Evolutionary conservation across 495 filamentous ascomycete genomes (phyloP), one percentile per base, ranked within the genome.

Genomic region (Parmelia sp.): DNA sequence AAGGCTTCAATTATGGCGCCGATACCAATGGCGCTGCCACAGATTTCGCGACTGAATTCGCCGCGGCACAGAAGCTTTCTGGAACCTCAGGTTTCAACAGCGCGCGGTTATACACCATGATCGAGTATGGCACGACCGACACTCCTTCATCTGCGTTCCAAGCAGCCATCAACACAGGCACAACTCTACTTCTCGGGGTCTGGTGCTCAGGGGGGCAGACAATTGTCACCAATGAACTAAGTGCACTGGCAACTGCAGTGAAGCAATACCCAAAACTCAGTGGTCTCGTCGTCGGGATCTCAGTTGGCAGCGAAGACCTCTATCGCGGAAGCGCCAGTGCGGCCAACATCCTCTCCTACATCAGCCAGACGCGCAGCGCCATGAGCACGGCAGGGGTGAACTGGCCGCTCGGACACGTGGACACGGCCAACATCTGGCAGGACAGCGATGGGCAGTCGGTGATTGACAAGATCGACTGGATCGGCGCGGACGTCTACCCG

Each of bases 1-100:
- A 87, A 70, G 91, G 91, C 66, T 94, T 94, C 83, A 93, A 92
- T 82, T 90, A 91, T 69, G 90, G 90, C 70, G 73, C 83, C 35
- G 82, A 79, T 68, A 74, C 80, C 75, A 80, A 74, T 44, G 84
- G 86, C 69, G 84, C 86, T 63, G 90, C 87, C 73, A 58, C 67
- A 36, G 82, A 89, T 72, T 71, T 80, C 27, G 85, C 91, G 73
- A 94, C 86, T 76, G 78, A 88, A 72, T 96, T 93, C 81, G 79
- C 77, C 15, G 79, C 80, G 19, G 88, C 91, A 57, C 84, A 88
- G 73, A 76, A 76, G 64, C 84, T 95, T 29, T 78, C 83, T 49
- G 86, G 85, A 60, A 86, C 87, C 66, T 77, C 80, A 35, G 91
- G 85, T 63, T 94, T 91, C 78, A 88, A 79, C 71, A 89, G 85